Evolutionary conservation across 208 protist genomes (phyloP).

Genomic region (Leishmania aethiopica): DNA sequence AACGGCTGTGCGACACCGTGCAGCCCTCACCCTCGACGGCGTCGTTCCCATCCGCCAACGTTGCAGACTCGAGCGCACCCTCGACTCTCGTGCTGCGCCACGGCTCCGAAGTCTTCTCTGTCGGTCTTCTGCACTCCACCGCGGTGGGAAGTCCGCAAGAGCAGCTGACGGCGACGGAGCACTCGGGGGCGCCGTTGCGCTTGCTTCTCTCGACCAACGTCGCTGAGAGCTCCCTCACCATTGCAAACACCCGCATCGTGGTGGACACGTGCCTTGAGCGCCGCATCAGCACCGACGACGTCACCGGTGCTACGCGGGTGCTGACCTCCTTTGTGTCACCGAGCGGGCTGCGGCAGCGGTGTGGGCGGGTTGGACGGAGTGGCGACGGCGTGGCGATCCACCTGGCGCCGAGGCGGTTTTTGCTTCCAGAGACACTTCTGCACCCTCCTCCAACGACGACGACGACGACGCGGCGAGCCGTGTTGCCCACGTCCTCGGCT

Average conservation of each 20-base stretch:
- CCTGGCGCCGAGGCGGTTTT: conserved; percentile 48
- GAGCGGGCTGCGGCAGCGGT: conserved; percentile 55
- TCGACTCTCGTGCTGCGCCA: conserved; percentile 40
- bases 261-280: conserved; percentile 72
- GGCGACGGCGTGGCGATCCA: conserved; percentile 73
- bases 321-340: conserved; percentile 44
- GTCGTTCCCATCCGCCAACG: background rate
- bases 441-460: background rate
- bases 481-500: background rate
- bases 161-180: conserved; percentile 42
- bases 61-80: background rate
- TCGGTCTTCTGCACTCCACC: conserved; percentile 61
- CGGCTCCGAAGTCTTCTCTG: conserved; percentile 57
- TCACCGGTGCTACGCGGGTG: conserved; percentile 58
- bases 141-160: conserved; percentile 69
- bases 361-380: conserved; percentile 69
- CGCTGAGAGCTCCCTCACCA: conserved; percentile 83
- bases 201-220: conserved; percentile 77
- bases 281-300: conserved; percentile 41
- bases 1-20: conserved; percentile 41
- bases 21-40: background rate
- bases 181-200: conserved; percentile 36
- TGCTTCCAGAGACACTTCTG: conserved; percentile 1
- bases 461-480: background rate
- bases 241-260: conserved; percentile 68